Evolutionary conservation across 1,284 basidiomycete genomes (phyloP).

Genomic region (Austropuccinia psidii): DNA sequence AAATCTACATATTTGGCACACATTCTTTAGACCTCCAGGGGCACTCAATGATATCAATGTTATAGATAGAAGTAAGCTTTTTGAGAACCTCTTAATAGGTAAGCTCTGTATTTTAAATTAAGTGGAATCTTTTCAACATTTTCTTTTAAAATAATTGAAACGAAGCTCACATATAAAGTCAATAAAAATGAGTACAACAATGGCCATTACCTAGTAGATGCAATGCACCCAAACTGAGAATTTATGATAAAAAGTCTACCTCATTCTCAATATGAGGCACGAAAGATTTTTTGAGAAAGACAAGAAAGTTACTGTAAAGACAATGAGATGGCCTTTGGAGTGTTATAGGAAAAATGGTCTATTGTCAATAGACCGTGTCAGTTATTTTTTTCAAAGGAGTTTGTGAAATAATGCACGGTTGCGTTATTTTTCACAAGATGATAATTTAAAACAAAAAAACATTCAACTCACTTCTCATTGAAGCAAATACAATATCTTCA

Average conservation of each 20-base stretch:
- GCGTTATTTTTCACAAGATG: slow-evolving; percentile 4
- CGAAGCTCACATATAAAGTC: neutral
- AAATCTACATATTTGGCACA: slow-evolving; percentile 2
- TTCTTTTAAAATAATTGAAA: neutral
- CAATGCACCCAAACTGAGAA: neutral
- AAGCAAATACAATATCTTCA: too few species aligned
- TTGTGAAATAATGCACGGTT: neutral
- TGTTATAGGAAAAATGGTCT: neutral
- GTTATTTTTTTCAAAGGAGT: neutral
- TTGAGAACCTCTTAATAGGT: neutral
- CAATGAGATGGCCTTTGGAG: slow-evolving; percentile 2
- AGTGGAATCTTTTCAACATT: neutral
- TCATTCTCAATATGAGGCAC: neutral
- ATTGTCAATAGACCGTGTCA: neutral
- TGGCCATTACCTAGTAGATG: slow-evolving; percentile 1
- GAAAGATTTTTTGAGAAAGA: neutral
- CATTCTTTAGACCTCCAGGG: neutral
- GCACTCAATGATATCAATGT: slow-evolving; percentile 20
- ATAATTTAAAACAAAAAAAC: too few species aligned
- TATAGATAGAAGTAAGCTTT: too few species aligned
- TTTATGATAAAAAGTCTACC: neutral
- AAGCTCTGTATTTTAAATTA: neutral
- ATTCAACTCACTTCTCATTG: too few species aligned
- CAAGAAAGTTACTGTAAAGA: neutral
- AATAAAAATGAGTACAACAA: neutral